These are phyloP conservation scores for Leptosphaerulina australis DNA, from an alignment of 2,329 filamentous ascomycete genomes.

Conservation along the genomic window DNA sequence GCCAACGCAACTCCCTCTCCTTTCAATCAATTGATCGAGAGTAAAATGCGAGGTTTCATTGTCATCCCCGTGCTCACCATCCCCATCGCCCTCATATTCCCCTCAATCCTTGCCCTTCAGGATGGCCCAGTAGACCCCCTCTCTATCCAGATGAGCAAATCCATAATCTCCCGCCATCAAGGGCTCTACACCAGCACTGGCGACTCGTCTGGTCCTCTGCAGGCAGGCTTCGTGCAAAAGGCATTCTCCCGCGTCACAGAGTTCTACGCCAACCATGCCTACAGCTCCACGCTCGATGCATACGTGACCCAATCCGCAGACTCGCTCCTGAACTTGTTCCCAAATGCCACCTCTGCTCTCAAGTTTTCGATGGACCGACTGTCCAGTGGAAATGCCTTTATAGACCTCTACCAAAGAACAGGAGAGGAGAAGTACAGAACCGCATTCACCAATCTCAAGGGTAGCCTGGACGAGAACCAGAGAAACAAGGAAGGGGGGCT, in stretches of 20 bases:
- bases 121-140: background rate
- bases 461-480: slow-evolving; percentile 37
- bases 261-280: slow-evolving; percentile 12
- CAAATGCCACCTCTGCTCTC: background rate
- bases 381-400: slow-evolving; percentile 35
- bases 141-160: slow-evolving; percentile 36
- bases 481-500: slow-evolving; percentile 38
- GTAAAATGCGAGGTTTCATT: no score
- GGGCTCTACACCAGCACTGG: slow-evolving; percentile 33
- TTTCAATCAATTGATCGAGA: no score
- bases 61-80: background rate
- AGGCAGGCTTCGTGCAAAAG: slow-evolving; percentile 46
- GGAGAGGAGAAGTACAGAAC: slow-evolving; percentile 22
- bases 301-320: background rate
- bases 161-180: slow-evolving; percentile 41
- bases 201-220: slow-evolving; percentile 32
- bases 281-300: background rate
- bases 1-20: background rate
- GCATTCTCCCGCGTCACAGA: slow-evolving; percentile 30
- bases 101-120: background rate
- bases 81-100: background rate
- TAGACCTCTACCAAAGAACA: slow-evolving; percentile 23
- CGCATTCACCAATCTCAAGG: slow-evolving; percentile 21
- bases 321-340: slow-evolving; percentile 1
- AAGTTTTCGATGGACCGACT: slow-evolving; percentile 39